Evolutionary conservation across 1,284 basidiomycete species (phyloP), one percentile per base, ranked within the genome.

Genomic region (Puccinia hordei): DNA sequence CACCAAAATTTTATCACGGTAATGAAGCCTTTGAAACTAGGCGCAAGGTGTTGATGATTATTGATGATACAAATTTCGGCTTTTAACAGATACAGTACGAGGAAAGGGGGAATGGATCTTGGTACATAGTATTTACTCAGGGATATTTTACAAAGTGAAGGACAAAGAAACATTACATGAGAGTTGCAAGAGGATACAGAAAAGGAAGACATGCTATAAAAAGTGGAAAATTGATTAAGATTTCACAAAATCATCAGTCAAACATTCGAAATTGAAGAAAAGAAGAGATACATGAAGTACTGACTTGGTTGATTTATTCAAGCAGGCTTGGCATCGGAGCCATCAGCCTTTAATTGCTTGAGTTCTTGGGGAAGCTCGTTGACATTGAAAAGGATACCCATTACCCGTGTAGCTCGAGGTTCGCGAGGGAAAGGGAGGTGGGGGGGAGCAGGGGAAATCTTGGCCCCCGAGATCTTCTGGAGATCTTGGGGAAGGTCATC

Each of bases 281-380:
- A 27, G 38, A 24, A 19, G n/a, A n/a, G n/a, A n/a, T n/a, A n/a
- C n/a, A n/a, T 41, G 13, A 33, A 65, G 61, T 19, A 17, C 61
- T 44, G 41, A 66, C 38, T 27, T 24, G 19, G n/a, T n/a, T n/a
- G n/a, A n/a, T n/a, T n/a, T n/a, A 66, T 66, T 66, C 63, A 66
- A 66, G 38, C 41, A 0, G 63, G 41, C 13, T 35, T 44, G 41
- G 24, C 41, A 4, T 66, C 6, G 10, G n/a, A 22, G 38, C 6
- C 41, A 15, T 27, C 2, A 44, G 22, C 9, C 3, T 49, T 5
- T 49, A 66, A 41, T 1, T 66, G 17, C 63, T 66, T 66, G 1
- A 66, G 41, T 10, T 66, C 63, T 46, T 66, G 63, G 10, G 63
- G 63, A 13, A 66, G 63, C 6, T 44, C 24, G 9, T 66, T 17